Evolutionary conservation across 2,329 filamentous ascomycete genomes (phyloP).

Genomic region (Penicillium hordei): DNA sequence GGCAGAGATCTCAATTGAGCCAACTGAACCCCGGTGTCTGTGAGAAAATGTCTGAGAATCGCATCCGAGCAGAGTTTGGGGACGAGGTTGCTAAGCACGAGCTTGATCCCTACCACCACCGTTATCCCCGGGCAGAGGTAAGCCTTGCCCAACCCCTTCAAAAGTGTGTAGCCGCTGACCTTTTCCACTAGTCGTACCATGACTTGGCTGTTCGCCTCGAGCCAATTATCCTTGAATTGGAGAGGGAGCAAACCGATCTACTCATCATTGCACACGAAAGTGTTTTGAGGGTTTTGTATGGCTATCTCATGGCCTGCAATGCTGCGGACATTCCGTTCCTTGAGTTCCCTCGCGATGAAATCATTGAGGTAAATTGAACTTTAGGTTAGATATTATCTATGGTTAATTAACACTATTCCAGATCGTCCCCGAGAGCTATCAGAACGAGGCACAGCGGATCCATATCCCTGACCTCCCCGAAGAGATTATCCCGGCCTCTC

Average conservation of each 20-base stretch:
- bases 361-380: constrained; percentile 69
- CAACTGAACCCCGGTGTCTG: constrained; percentile 96
- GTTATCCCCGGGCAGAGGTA: constrained; percentile 92
- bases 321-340: constrained; percentile 90
- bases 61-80: constrained; percentile 78
- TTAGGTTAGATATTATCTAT: background rate
- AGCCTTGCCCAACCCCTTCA: constrained; percentile 16
- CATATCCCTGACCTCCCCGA: constrained; percentile 70
- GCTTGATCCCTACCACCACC: constrained; percentile 91
- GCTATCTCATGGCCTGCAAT: constrained; percentile 97
- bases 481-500: constrained; percentile 70
- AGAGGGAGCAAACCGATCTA: constrained; percentile 95
- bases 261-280: constrained; percentile 98
- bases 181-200: constrained; percentile 74
- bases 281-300: constrained; percentile 93
- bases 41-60: constrained; percentile 83
- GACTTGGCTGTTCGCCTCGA: constrained; percentile 97
- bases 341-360: constrained; percentile 92
- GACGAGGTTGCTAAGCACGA: constrained; percentile 93
- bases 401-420: constrained; percentile 30
- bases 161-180: background rate
- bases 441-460: constrained; percentile 91
- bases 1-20: constrained; percentile 93
- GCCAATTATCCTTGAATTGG: constrained; percentile 94
- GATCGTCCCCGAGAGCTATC: constrained; percentile 96